phyloP scores from a whole-genome alignment of 805 yeast genomes.

The Lipomyces spencermartinsiae region DNA sequence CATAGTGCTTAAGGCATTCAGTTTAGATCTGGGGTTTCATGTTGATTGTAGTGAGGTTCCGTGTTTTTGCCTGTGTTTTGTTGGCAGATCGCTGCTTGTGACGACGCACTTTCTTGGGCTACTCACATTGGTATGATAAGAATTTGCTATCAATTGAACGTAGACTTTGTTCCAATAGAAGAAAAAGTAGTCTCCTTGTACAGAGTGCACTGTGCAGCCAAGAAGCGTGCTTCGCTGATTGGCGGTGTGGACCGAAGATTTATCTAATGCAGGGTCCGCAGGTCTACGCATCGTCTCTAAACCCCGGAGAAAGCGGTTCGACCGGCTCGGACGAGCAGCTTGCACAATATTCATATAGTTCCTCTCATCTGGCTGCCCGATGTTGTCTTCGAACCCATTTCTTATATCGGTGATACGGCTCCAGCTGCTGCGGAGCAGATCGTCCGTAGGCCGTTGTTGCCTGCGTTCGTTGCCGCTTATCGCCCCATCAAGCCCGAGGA shows the following conservation, averaged over 20 bases:
- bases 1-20: not conserved
- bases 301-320: not conserved
- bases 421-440: not conserved
- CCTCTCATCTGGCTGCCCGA: not conserved
- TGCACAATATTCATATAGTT: not conserved
- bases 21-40: not conserved
- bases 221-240: not conserved
- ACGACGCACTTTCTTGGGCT: not conserved
- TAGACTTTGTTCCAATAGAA: not conserved
- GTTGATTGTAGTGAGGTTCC: not conserved
- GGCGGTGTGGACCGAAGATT: not conserved
- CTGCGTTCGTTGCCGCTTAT: not conserved
- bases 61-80: not conserved
- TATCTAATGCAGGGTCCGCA: not conserved
- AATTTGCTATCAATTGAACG: not conserved
- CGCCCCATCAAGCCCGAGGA: not conserved
- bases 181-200: not conserved
- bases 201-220: not conserved
- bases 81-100: not conserved
- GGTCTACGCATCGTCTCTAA: not conserved
- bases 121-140: not conserved
- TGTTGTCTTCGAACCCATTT: not conserved
- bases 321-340: not conserved
- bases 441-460: not conserved
- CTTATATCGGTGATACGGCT: not conserved